Evolutionary conservation across 257 asterid species (phyloP), one percentile per base, ranked within the genome.

Genomic region (Penstemon davidsonii): DNA sequence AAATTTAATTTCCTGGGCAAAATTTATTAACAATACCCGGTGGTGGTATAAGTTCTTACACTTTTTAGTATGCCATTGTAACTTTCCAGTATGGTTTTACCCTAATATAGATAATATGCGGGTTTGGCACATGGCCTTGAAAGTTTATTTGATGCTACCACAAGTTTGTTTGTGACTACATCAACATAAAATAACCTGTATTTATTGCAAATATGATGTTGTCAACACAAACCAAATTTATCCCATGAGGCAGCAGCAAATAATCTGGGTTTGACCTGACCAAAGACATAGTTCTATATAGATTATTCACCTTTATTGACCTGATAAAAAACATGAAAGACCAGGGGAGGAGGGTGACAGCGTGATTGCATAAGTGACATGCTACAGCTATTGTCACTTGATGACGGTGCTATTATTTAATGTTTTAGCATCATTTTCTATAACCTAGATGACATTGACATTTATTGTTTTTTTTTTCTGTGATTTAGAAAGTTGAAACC

Each of bases 401-500:
- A 12, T 49, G 4, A 6, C 54, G 5, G 15, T 15, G n/a, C 4
- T 49, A 11, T 49, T 49, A 12, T 8, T 46, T 46, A 46, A 46
- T 46, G 12, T 38, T 39, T 5, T 58, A n/a, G 25, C 11, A 19
- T 55, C 12, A 55, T 55, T 8, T 19, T 55, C 60, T 13, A 5
- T 38, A 55, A 5, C 33, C 33, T 25, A 25, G 33, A 25, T 25
- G 33, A 19, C 25, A 55, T 60, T 6, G 5, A 19, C 40, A 13
- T 63, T 18, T 51, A 56, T 62, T 42, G 9, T 25, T 54, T 7
- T 47, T 50, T 15, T 18, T 57, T 51, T 51, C 43, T 66, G 55
- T 68, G 59, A 47, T 62, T 47, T 51, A 52, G 52, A 53, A 39
- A 64, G 37, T 10, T 69, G 15, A 15, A 65, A 40, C 42, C 66